phyloP scores from a whole-genome alignment of 495 filamentous ascomycete genomes.

The Cercophora scortea region DNA sequence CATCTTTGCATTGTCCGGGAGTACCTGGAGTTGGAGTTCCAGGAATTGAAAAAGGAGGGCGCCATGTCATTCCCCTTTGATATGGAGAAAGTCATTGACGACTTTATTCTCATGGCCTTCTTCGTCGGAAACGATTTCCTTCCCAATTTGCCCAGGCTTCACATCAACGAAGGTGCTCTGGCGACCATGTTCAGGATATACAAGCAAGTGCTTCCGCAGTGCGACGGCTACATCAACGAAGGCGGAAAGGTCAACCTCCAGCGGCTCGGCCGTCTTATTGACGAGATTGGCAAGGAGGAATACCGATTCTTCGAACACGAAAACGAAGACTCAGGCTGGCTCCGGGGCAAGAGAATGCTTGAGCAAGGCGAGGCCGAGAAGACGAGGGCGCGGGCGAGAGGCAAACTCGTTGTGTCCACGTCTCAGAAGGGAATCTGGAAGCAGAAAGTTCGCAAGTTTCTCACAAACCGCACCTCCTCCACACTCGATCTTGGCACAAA shows the following conservation, averaged over 20 bases:
- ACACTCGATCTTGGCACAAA: conserved; percentile 64
- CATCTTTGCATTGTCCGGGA: conserved; percentile 96
- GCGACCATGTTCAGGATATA: conserved; percentile 97
- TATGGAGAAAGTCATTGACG: conserved; percentile 94
- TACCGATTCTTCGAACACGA: conserved; percentile 87
- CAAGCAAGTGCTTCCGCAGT: conserved; percentile 78
- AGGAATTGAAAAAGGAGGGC: conserved; percentile 76
- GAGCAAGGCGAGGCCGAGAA: conserved; percentile 44
- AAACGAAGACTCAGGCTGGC: conserved; percentile 80
- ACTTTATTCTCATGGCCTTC: conserved; percentile 99
- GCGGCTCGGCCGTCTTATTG: conserved; percentile 68
- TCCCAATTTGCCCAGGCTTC: conserved; percentile 89
- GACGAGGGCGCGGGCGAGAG: conserved; percentile 45
- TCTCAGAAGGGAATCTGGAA: conserved; percentile 75
- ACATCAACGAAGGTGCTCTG: conserved; percentile 97
- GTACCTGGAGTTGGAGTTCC: conserved; percentile 94
- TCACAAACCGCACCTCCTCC: conserved; percentile 48
- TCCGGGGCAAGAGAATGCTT: conserved; percentile 70
- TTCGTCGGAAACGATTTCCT: conserved; percentile 99
- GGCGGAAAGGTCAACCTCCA: conserved; percentile 81
- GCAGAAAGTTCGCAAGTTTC: conserved; percentile 66
- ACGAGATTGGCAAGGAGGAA: conserved; percentile 75
- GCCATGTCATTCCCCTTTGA: conserved; percentile 74
- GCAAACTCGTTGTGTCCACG: conserved; percentile 67
- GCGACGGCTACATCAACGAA: conserved; percentile 95